Evolutionary conservation across 169 alveolate species (phyloP), one percentile per base, ranked within the genome.

Genomic region (Plasmodium gonderi): DNA sequence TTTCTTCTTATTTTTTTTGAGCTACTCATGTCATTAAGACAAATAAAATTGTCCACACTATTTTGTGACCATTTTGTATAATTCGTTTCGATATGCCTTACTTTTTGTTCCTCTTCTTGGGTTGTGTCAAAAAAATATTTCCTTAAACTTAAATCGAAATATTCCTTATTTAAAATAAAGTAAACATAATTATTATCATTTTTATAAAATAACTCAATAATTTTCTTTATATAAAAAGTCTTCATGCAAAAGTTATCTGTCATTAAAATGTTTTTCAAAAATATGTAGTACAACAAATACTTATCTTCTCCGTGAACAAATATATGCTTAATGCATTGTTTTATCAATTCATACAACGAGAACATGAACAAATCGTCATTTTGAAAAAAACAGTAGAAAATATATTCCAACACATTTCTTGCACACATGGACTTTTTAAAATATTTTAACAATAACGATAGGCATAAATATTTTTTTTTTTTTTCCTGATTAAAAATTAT

Each of bases 401-500:
- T 49, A 90, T 90, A 67, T 67, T 90, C 94, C 60, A 90, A 51
- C 6, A 90, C 69, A 12, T 79, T 90, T 78, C 74, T 77, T 78
- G 69, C 91, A 90, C 90, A 90, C 91, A 90, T 90, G 38, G 82
- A 90, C 3, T 90, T 69, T 65, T 90, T 90, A 79, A 78, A 90
- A 78, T 90, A 42, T 42, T 77, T 90, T 44, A 90, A 65, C 72
- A 90, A 78, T 20, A 90, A 78, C 7, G 94, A 90, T 7, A 90
- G 60, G 51, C 90, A 77, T 51, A 90, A 33, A 42, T 78, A 90
- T 79, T 79, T 90, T 29, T 79, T 90, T 67, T 90, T 90, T 60
- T 90, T 90, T 67, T 90, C 94, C 36, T 90, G 94, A 42, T 90
- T 64, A 90, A 77, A 90, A 77, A 90, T 78, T 45, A 90, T 90